Percentiles rank a stretch among this genome's conserved stretches.
Conservation (phyloP, 495 filamentous ascomycete species). For the Podospora pseudoanserina region DNA sequence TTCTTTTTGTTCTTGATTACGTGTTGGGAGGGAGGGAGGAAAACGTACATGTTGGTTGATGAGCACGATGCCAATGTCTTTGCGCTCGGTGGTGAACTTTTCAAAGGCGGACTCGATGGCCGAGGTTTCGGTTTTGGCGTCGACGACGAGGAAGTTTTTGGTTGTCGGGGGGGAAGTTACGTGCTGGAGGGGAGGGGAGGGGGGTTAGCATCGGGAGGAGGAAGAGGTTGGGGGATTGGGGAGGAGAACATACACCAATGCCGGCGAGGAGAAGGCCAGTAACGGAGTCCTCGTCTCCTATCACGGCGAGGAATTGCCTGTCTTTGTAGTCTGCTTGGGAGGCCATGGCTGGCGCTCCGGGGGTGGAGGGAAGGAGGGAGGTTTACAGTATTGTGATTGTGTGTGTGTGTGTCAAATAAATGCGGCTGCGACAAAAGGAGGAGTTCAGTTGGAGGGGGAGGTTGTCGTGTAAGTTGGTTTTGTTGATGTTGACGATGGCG, state of each 20-base stretch:
- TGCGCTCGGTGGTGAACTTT: slow-evolving; percentile 78
- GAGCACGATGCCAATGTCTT: slow-evolving; percentile 92
- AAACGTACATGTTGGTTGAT: slow-evolving; percentile 93
- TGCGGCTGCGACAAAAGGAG: neutral
- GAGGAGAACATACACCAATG: slow-evolving; percentile 68
- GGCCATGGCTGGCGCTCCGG: slow-evolving; percentile 38
- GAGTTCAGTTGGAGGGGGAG: too few relatives aligned
- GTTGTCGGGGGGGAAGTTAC: slow-evolving; percentile 60
- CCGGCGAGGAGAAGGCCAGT: slow-evolving; percentile 92
- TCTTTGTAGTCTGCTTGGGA: slow-evolving; percentile 70
- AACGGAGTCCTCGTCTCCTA: slow-evolving; percentile 97
- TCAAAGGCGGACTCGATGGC: slow-evolving; percentile 91
- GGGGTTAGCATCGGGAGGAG: neutral
- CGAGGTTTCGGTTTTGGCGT: slow-evolving; percentile 81
- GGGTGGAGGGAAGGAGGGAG: neutral
- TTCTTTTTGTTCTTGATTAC: too few relatives aligned
- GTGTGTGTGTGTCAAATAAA: neutral
- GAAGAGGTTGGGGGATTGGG: neutral
- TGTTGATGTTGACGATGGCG: neutral
- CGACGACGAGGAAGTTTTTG: slow-evolving; percentile 98
- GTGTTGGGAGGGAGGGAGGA: neutral
- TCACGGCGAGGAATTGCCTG: slow-evolving; percentile 93
- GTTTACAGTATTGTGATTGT: neutral
- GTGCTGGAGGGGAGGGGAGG: slow-evolving; percentile 28
- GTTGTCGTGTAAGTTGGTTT: neutral